These are phyloP conservation scores for Monilinia fructigena DNA, from an alignment of 2,329 filamentous ascomycete species.

Conservation along the genomic window DNA sequence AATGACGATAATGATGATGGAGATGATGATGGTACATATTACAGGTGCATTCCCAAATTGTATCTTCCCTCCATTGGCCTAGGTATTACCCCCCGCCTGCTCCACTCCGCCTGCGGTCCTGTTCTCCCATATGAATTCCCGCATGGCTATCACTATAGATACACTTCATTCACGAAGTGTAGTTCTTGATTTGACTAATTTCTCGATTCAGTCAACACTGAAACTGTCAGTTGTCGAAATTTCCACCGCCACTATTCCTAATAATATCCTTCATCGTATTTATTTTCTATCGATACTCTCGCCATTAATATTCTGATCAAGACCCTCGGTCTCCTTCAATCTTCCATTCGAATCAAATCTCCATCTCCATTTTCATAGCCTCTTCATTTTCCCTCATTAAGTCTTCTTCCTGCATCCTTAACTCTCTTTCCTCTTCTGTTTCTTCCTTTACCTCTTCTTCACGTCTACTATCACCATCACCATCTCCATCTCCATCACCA, in stretches of 20 bases:
- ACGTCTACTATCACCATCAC: background rate
- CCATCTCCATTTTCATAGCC: conserved; percentile 37
- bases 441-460: conserved; percentile 23
- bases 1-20: background rate
- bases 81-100: background rate
- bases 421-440: conserved; percentile 31
- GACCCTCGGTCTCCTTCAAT: background rate
- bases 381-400: conserved; percentile 38
- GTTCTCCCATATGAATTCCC: too few species aligned
- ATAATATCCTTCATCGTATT: background rate
- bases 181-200: background rate
- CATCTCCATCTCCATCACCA: background rate
- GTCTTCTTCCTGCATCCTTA: conserved; percentile 33
- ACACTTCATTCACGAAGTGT: too few species aligned
- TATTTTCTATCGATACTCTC: background rate
- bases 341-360: conserved; percentile 65
- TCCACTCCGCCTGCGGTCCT: background rate
- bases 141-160: too few species aligned
- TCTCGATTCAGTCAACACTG: background rate
- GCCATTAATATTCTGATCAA: conserved; percentile 3
- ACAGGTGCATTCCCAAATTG: background rate
- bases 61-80: background rate
- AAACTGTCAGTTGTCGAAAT: background rate
- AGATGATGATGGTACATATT: background rate
- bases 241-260: background rate